Percentiles rank a stretch among this genome's conserved stretches.
These are phyloP conservation scores for Pythium grandisporangium DNA, from an alignment of 352 stramenopile genomes.

Conservation along the genomic window DNA sequence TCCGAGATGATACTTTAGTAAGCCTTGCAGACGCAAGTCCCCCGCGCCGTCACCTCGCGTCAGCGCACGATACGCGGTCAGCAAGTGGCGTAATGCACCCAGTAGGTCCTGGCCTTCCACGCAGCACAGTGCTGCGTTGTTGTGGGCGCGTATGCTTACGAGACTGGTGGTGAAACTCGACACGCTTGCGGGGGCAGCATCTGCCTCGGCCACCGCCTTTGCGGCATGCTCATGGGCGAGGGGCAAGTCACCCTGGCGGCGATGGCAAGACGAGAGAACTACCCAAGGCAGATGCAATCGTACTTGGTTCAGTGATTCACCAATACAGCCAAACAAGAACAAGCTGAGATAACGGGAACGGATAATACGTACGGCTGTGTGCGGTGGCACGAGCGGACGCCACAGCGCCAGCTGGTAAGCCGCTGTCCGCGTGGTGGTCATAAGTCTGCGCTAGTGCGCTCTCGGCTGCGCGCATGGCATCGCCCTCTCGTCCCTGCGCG, in stretches of 20 bases:
- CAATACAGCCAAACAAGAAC: too few relatives aligned
- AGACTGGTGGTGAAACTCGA: conserved; percentile 6
- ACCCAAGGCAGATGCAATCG: too few relatives aligned
- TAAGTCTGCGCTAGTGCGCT: conserved; percentile 14
- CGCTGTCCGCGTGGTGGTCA: not conserved
- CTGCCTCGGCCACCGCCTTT: not conserved
- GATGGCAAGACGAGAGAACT: not conserved
- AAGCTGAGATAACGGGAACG: not conserved
- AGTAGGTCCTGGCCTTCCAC: conserved; percentile 19
- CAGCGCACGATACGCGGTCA: conserved; percentile 19
- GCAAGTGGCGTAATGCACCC: conserved; percentile 21
- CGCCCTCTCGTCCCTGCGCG: conserved; percentile 16
- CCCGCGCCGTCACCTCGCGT: conserved; percentile 6
- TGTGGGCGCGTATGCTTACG: conserved; percentile 18
- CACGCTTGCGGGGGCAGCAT: not conserved
- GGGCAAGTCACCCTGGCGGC: not conserved
- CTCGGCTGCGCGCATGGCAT: conserved; percentile 20
- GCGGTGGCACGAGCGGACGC: conserved; percentile 1
- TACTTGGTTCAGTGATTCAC: too few relatives aligned
- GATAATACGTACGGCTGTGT: not conserved
- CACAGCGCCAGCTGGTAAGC: not conserved
- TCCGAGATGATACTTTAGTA: conserved; percentile 35
- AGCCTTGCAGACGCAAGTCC: conserved; percentile 24
- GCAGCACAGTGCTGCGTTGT: conserved; percentile 25
- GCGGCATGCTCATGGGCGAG: not conserved